These are phyloP conservation scores for Hortiboletus campestris DNA, from an alignment of 768 basidiomycete species.

Conservation along the genomic window DNA sequence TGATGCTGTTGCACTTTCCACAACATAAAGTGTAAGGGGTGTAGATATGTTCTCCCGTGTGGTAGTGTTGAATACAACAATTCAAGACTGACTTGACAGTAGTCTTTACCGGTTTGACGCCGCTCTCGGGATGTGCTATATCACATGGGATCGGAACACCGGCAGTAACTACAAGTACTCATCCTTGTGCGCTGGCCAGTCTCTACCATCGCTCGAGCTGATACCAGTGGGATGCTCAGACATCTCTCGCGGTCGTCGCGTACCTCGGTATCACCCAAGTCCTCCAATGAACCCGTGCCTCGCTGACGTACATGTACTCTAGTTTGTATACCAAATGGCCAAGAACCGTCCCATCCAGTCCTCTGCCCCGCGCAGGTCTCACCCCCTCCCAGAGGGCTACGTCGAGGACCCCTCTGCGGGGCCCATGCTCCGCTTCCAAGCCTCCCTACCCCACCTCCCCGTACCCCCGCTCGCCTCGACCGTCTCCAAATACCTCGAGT, in stretches of 20 bases:
- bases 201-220: no score
- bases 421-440: slow-evolving; percentile 73
- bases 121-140: no score
- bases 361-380: slow-evolving; percentile 18
- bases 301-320: not conserved
- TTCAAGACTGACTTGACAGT: no score
- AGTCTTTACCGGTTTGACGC: no score
- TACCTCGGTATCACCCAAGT: not conserved
- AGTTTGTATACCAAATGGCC: slow-evolving; percentile 25
- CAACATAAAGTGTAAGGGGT: no score
- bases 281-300: not conserved
- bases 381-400: slow-evolving; percentile 43
- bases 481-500: slow-evolving; percentile 83
- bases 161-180: no score
- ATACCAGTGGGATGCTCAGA: slow-evolving; percentile 5
- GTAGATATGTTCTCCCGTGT: no score
- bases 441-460: slow-evolving; percentile 73
- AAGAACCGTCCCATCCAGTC: slow-evolving; percentile 32
- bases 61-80: no score
- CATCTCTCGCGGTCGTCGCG: slow-evolving; percentile 4
- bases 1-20: no score
- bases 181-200: no score
- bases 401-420: slow-evolving; percentile 53
- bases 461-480: slow-evolving; percentile 85
- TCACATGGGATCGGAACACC: no score